Conservation (phyloP, 2,329 filamentous ascomycete genomes). For the Whalleya microplaca region DNA sequence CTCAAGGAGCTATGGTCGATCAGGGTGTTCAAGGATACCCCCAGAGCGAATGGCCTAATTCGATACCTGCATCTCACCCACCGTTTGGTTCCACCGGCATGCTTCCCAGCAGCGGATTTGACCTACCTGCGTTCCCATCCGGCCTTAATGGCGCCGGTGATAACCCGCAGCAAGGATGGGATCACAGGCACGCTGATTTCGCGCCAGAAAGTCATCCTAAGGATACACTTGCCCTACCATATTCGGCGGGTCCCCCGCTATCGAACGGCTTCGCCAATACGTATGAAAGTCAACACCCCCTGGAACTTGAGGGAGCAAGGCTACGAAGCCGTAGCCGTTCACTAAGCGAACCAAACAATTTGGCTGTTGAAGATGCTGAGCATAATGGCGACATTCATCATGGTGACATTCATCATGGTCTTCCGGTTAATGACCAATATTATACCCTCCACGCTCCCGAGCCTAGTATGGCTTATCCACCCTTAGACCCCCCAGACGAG, state of each 20-base stretch:
- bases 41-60: conserved; percentile 10
- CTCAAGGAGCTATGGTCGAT: conserved; percentile 19
- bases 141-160: background rate
- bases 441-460: conserved; percentile 4
- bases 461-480: conserved; percentile 23
- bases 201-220: conserved; percentile 8
- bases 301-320: background rate
- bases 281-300: conserved; percentile 3
- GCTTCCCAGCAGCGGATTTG: background rate
- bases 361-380: conserved; percentile 10
- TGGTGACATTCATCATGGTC: background rate
- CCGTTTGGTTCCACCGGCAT: background rate
- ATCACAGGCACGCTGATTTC: conserved; percentile 4
- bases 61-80: background rate
- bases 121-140: conserved; percentile 12
- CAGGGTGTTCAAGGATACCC: conserved; percentile 21
- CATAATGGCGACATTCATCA: background rate
- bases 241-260: background rate
- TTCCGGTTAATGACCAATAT: conserved; percentile 5
- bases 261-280: conserved; percentile 3
- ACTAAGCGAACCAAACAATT: conserved; percentile 11
- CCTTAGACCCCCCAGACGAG: conserved; percentile 23
- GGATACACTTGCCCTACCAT: background rate
- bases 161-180: conserved; percentile 14
- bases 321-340: conserved; percentile 11